Conservation (phyloP, 768 basidiomycete genomes). For the Leccinum broughii region DNA sequence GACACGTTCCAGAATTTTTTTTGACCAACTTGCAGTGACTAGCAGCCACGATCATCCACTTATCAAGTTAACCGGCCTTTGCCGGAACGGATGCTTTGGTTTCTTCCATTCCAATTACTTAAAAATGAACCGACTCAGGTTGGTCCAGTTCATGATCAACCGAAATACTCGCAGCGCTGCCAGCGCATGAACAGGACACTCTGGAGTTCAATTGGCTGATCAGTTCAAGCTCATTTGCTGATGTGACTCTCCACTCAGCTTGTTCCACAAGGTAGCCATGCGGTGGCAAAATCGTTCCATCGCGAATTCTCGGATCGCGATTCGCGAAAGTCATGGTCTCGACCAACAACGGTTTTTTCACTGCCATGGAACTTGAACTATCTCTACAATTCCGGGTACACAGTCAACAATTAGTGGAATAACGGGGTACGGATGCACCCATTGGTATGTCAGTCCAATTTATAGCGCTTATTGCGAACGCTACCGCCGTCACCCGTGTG, state of each 20-base stretch:
- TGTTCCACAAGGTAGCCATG: conserved; percentile 11
- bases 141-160: not conserved
- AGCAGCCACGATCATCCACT: no score
- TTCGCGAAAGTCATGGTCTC: not conserved
- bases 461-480: no score
- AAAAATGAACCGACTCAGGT: not conserved
- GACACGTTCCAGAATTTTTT: not conserved
- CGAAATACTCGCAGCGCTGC: not conserved
- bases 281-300: not conserved
- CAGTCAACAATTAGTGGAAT: not conserved
- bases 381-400: not conserved
- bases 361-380: not conserved
- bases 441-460: not conserved
- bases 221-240: not conserved
- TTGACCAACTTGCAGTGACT: not conserved
- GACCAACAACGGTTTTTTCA: not conserved
- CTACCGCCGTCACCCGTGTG: not conserved
- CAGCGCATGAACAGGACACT: not conserved
- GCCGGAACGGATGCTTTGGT: not conserved
- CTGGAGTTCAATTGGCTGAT: not conserved
- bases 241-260: not conserved
- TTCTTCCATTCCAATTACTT: not conserved
- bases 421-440: not conserved
- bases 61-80: not conserved
- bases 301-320: not conserved